phyloP scores from a whole-genome alignment of 2,329 filamentous ascomycete genomes.

The Tolypocladium pustulatum region DNA sequence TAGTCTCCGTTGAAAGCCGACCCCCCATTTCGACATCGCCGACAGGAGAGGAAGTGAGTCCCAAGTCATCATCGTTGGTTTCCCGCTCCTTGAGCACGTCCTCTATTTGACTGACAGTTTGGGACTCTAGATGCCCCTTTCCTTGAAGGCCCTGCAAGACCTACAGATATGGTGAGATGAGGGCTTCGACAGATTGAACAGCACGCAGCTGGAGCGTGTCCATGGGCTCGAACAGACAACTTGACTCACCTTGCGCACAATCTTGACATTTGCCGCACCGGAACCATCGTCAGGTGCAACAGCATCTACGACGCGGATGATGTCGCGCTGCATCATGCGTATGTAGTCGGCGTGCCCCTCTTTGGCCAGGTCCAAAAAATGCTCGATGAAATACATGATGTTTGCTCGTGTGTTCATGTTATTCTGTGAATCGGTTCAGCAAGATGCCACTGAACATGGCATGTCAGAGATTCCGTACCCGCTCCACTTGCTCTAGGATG shows the following conservation, averaged over 20 bases:
- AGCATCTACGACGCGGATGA: constrained; percentile 80
- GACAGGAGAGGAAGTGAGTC: constrained; percentile 41
- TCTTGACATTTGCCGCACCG: constrained; percentile 87
- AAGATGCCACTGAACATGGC: too few relatives aligned
- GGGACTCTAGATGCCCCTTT: constrained; percentile 62
- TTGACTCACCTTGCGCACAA: constrained; percentile 63
- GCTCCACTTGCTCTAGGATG: constrained; percentile 89
- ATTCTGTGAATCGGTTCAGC: constrained; percentile 40
- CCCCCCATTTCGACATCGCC: constrained; percentile 29
- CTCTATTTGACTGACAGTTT: constrained; percentile 71
- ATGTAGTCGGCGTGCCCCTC: constrained; percentile 74
- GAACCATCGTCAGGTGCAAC: constrained; percentile 81
- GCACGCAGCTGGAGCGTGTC: neutral
- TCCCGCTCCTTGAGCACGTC: constrained; percentile 75
- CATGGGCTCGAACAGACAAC: neutral
- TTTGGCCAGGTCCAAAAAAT: constrained; percentile 77
- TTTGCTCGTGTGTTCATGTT: constrained; percentile 97
- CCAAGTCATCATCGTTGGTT: constrained; percentile 45
- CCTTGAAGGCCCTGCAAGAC: constrained; percentile 59
- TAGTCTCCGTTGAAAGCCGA: constrained; percentile 29
- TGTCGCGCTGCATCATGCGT: constrained; percentile 90
- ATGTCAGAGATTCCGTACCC: constrained; percentile 32
- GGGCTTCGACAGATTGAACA: neutral
- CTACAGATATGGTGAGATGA: constrained; percentile 21
- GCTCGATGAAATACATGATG: constrained; percentile 98